A percentile compares a stretch with the other conserved stretches of the same genome.
phyloP scores from a whole-genome alignment of 2,329 filamentous ascomycete genomes.

The Claviceps humidiphila region DNA sequence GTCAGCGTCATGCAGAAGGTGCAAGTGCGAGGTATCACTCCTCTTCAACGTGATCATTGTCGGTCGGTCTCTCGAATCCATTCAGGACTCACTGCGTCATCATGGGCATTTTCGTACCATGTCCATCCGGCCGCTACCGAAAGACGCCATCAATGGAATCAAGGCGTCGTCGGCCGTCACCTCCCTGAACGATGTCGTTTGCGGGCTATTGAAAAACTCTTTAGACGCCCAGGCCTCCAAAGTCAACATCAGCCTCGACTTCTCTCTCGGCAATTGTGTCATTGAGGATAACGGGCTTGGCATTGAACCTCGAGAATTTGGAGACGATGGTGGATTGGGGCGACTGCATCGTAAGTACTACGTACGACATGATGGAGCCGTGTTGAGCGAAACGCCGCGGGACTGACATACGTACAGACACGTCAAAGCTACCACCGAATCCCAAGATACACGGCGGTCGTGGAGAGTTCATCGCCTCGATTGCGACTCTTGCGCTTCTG shows the following conservation, averaged over 20 bases:
- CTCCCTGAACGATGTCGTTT: conserved; percentile 56
- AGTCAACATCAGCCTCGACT: conserved; percentile 61
- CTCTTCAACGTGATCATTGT: not conserved
- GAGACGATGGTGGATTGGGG: conserved; percentile 54
- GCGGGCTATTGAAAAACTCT: conserved; percentile 68
- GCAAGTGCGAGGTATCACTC: not conserved
- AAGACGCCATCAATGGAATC: conserved; percentile 62
- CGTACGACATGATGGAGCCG: not conserved
- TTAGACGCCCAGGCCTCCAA: conserved; percentile 65
- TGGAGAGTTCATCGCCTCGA: conserved; percentile 65
- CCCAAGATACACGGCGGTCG: conserved; percentile 47
- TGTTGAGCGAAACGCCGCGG: not conserved
- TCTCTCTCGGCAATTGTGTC: conserved; percentile 58
- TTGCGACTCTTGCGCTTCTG: conserved; percentile 64
- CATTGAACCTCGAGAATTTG: conserved; percentile 62
- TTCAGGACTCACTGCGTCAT: not conserved
- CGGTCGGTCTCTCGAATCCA: not conserved
- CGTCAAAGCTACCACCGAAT: conserved; percentile 52
- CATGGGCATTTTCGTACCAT: conserved; percentile 22
- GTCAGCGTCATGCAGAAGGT: not conserved
- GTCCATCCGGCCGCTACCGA: conserved; percentile 57
- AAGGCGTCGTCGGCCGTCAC: conserved; percentile 73
- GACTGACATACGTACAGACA: conserved; percentile 38
- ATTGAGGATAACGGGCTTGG: conserved; percentile 79
- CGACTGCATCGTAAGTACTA: conserved; percentile 53